A percentile compares a stretch with the other conserved stretches of the same genome.
Conservation (phyloP, 441 rosid genomes). For the Bocquillonia castaneifolia region DNA sequence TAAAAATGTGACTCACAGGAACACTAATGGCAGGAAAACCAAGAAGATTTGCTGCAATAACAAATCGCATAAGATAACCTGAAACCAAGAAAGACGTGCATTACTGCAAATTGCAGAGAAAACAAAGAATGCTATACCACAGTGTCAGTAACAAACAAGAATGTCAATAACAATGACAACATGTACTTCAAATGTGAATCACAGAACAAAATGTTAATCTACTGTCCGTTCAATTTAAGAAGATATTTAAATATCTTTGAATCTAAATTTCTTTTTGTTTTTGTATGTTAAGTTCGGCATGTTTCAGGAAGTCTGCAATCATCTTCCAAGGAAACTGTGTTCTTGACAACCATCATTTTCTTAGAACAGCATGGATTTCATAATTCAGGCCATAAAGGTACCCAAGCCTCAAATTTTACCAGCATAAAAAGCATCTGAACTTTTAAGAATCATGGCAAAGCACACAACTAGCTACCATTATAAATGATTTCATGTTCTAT, state of each 20-base stretch:
- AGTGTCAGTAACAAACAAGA: neutral
- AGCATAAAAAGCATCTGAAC: neutral
- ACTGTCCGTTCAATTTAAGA: too few relatives aligned
- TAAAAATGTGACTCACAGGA: conserved; percentile 46
- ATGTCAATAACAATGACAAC: neutral
- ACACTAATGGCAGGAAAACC: conserved; percentile 82
- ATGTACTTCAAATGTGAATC: neutral
- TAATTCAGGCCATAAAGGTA: neutral
- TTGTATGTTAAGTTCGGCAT: too few relatives aligned
- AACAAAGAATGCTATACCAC: neutral
- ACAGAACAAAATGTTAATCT: neutral
- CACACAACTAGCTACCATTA: neutral
- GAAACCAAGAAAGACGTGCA: conserved; percentile 22
- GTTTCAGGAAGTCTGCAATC: too few relatives aligned
- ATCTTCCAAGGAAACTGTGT: too few relatives aligned
- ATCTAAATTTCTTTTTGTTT: too few relatives aligned
- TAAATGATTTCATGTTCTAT: neutral
- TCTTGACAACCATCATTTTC: neutral
- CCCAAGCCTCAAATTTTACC: neutral
- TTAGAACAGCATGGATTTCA: neutral
- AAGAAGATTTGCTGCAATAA: conserved; percentile 59
- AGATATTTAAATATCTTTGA: too few relatives aligned
- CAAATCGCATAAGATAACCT: conserved; percentile 75
- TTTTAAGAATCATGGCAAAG: neutral
- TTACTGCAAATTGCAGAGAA: neutral